phyloP scores from a whole-genome alignment of 2,329 filamentous ascomycete species.

The Hypoxylon sp. region DNA sequence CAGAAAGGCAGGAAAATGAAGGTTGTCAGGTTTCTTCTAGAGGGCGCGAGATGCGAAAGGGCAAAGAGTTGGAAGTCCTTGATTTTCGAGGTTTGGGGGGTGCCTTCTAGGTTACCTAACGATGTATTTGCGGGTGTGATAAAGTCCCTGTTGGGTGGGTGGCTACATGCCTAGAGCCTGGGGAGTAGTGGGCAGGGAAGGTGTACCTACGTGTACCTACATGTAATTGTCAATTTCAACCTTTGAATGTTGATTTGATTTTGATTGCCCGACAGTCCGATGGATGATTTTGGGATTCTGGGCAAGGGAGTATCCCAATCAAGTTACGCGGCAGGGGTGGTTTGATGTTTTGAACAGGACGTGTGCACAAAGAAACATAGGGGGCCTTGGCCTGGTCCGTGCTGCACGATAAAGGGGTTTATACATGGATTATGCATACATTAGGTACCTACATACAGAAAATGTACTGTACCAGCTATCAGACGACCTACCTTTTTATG shows the following conservation, averaged over 20 bases:
- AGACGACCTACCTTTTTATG: constrained; percentile 19
- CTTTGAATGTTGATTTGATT: constrained; percentile 31
- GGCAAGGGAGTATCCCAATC: constrained; percentile 27
- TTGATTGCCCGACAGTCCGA: constrained; percentile 36
- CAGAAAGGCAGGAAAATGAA: constrained; percentile 33
- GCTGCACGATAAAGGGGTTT: constrained; percentile 37
- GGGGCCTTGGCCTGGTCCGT: constrained; percentile 21
- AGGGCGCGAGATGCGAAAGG: constrained; percentile 28
- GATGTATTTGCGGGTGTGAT: constrained; percentile 30
- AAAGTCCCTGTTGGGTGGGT: constrained; percentile 20
- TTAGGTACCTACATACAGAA: too few relatives aligned
- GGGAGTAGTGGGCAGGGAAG: background rate
- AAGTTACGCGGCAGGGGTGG: constrained; percentile 23
- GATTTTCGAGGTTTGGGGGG: constrained; percentile 25
- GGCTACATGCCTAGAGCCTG: constrained; percentile 35
- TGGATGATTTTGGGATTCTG: constrained; percentile 30
- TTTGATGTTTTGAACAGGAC: constrained; percentile 1
- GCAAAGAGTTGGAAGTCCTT: constrained; percentile 21
- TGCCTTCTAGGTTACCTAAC: constrained; percentile 25
- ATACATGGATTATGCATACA: constrained; percentile 23
- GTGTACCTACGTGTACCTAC: constrained; percentile 13
- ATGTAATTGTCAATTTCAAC: background rate
- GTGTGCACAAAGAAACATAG: constrained; percentile 3
- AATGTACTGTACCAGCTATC: background rate
- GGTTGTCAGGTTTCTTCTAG: constrained; percentile 33